Conservation (phyloP, 78 protist genomes). For the Cavenderia fasciculata region DNA sequence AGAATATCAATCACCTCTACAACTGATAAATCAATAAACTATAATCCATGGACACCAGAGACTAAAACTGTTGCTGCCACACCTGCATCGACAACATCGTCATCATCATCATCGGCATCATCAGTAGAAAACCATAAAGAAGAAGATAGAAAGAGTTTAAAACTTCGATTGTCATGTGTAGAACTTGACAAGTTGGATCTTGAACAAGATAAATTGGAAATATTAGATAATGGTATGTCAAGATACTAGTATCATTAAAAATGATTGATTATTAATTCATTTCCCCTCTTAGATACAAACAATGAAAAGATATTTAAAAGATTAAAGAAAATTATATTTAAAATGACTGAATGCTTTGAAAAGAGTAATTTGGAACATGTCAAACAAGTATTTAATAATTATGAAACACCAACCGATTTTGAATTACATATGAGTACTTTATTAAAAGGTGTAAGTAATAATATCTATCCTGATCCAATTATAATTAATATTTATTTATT, state of each 20-base stretch:
- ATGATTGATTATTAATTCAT: constrained; percentile 10
- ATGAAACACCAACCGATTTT: constrained; percentile 25
- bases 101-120: not conserved
- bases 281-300: not conserved
- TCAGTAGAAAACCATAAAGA: not conserved
- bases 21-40: not conserved
- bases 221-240: not conserved
- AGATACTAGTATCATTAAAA: not conserved
- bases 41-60: not conserved
- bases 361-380: not conserved
- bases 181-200: not conserved
- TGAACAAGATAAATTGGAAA: not conserved
- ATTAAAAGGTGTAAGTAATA: constrained; percentile 9
- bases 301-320: constrained; percentile 21
- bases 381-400: not conserved
- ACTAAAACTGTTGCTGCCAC: not conserved
- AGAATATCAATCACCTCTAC: constrained; percentile 18
- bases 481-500: not conserved
- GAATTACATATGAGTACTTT: not conserved
- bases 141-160: constrained; percentile 2
- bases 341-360: constrained; percentile 13
- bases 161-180: constrained; percentile 2
- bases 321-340: not conserved
- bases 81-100: not conserved
- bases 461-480: not conserved